These are phyloP conservation scores for Colletotrichum sp. DNA, from an alignment of 2,329 filamentous ascomycete species.

Conservation along the genomic window DNA sequence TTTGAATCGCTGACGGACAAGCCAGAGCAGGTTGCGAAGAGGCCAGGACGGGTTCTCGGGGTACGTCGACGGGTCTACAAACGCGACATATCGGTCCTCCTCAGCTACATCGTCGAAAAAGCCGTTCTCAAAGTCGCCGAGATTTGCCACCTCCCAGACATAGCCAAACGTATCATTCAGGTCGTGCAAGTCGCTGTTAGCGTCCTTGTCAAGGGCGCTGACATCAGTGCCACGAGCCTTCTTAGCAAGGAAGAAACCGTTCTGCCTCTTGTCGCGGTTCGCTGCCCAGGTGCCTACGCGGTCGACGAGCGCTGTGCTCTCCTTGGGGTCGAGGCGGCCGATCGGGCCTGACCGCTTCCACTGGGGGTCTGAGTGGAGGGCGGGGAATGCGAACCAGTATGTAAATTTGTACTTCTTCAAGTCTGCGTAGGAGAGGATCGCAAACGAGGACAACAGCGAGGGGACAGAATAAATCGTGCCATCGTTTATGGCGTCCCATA, in stretches of 20 bases:
- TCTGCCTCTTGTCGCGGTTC: slow-evolving; percentile 76
- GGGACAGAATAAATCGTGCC: slow-evolving; percentile 95
- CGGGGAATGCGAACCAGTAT: slow-evolving; percentile 98
- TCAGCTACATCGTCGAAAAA: slow-evolving; percentile 79
- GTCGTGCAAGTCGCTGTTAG: slow-evolving; percentile 20
- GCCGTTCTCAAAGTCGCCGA: slow-evolving; percentile 80
- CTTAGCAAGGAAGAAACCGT: slow-evolving; percentile 96
- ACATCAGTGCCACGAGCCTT: slow-evolving; percentile 52
- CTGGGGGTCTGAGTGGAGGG: slow-evolving; percentile 83
- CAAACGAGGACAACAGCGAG: slow-evolving; percentile 87
- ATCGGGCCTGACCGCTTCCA: slow-evolving; percentile 71
- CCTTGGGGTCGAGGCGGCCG: slow-evolving; percentile 63
- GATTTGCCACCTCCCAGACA: slow-evolving; percentile 76
- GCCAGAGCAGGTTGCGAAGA: slow-evolving; percentile 83
- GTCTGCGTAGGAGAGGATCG: slow-evolving; percentile 90
- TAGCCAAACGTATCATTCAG: slow-evolving; percentile 46
- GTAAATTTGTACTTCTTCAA: slow-evolving; percentile 97
- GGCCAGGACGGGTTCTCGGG: slow-evolving; percentile 89
- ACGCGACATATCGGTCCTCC: slow-evolving; percentile 83
- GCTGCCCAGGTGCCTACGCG: slow-evolving; percentile 88
- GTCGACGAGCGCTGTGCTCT: slow-evolving; percentile 82
- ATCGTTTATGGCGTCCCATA: slow-evolving; percentile 97
- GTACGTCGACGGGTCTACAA: slow-evolving; percentile 93
- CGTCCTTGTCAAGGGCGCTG: slow-evolving; percentile 14
- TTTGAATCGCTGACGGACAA: slow-evolving; percentile 82